phyloP scores from a whole-genome alignment of 306 rosid species.

The Cucurbita maxima region DNA sequence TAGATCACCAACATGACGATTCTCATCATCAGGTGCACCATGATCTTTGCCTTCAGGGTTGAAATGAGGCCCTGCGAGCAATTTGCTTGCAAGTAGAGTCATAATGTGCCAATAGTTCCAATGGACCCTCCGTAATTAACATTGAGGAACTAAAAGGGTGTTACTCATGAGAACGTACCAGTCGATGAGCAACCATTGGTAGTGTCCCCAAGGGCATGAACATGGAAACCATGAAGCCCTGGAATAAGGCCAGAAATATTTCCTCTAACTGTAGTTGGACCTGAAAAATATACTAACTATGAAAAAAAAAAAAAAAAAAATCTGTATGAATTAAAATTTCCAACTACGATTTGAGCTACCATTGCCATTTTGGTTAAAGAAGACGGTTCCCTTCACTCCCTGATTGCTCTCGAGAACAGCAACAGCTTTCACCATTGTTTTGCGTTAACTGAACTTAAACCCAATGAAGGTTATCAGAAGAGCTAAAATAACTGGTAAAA shows the following conservation, averaged over 20 bases:
- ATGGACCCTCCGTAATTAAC: not conserved
- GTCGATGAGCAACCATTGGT: conserved; percentile 94
- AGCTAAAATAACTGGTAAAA: not conserved
- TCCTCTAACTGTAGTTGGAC: conserved; percentile 30
- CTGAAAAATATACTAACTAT: not conserved
- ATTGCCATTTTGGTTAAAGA: conserved; percentile 64
- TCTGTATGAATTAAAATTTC: not conserved
- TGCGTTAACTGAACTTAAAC: conserved; percentile 55
- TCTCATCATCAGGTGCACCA: conserved; percentile 71
- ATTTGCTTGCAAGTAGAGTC: not conserved
- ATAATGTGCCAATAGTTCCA: not conserved
- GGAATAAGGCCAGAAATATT: conserved; percentile 58
- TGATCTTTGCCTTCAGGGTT: conserved; percentile 70
- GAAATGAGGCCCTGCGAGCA: conserved; percentile 60
- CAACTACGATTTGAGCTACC: conserved; percentile 23
- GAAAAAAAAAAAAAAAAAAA: not conserved
- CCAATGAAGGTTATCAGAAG: not conserved
- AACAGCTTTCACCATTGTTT: conserved; percentile 76
- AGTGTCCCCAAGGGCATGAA: conserved; percentile 89
- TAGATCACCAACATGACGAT: conserved; percentile 92
- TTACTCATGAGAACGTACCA: conserved; percentile 24
- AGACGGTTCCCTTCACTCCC: conserved; percentile 51
- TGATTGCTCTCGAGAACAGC: conserved; percentile 65
- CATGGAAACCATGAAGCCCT: conserved; percentile 88
- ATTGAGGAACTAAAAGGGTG: not conserved